Evolutionary conservation across 371 early-diverging fungal species (phyloP).

Genomic region (Quaeritorhiza haematococci): DNA sequence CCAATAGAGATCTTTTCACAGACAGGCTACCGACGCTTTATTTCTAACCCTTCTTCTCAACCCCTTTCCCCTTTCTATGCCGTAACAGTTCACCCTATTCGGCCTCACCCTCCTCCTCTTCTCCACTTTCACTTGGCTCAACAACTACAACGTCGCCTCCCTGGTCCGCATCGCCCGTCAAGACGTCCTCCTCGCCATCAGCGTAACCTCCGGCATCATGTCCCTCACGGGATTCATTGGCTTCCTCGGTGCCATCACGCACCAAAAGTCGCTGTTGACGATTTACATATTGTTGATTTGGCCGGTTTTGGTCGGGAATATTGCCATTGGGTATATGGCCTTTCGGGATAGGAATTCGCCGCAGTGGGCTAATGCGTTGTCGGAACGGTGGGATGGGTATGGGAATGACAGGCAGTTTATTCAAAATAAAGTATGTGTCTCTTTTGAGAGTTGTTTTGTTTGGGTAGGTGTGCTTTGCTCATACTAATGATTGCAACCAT

Average conservation of each 20-base stretch:
- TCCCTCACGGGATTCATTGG: slow-evolving; percentile 13
- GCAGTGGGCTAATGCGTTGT: slow-evolving; percentile 7
- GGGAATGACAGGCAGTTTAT: neutral
- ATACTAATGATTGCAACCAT: neutral
- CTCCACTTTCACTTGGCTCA: slow-evolving; percentile 4
- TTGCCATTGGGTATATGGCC: slow-evolving; percentile 13
- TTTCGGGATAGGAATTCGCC: slow-evolving; percentile 4
- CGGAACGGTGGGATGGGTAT: slow-evolving; percentile 8
- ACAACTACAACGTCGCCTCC: neutral
- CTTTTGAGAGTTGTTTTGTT: neutral
- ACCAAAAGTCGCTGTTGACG: slow-evolving; percentile 13
- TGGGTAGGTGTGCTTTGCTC: neutral
- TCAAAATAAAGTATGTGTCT: neutral
- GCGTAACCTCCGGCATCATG: slow-evolving; percentile 6
- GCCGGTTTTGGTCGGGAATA: slow-evolving; percentile 12
- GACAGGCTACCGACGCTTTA: too few relatives aligned
- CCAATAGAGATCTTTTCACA: too few relatives aligned
- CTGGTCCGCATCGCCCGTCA: slow-evolving; percentile 5
- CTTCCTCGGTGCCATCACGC: slow-evolving; percentile 21
- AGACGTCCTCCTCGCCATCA: slow-evolving; percentile 13
- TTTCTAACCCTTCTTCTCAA: too few relatives aligned
- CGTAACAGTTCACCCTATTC: slow-evolving; percentile 16
- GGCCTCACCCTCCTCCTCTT: slow-evolving; percentile 7
- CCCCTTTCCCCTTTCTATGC: too few relatives aligned
- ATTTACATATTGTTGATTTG: slow-evolving; percentile 11